Evolutionary conservation across 2,329 filamentous ascomycete genomes (phyloP), one percentile per base, ranked within the genome.

Genomic region (Tolypocladium album): DNA sequence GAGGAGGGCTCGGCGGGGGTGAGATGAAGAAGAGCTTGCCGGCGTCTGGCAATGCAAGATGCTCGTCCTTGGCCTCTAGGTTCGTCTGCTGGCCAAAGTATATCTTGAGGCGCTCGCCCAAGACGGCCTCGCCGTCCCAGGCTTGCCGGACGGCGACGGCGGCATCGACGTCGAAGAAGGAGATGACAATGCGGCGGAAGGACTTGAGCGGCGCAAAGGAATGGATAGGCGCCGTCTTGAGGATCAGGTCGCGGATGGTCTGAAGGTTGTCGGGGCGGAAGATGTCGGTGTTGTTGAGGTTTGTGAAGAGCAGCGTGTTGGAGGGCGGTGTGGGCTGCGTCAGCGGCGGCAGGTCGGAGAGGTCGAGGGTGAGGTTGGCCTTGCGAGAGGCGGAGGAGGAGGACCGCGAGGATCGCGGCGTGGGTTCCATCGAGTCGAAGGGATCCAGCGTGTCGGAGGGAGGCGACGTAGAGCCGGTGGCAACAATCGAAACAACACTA

Each of bases 301-400:
- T 91, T 68, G 90, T 94, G 70, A 94, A 88, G 69, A 94, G 84
- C 60, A 94, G 85, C 0, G 90, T 94, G 78, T 94, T 94, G 65
- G 88, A 89, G 7, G 89, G 88, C 59, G 87, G 84, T 34, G 88
- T 86, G n/a, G 89, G 89, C 70, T 85, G 82, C 50, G 79, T 78
- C 59, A 90, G 79, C 42, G 88, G 82, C 57, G 90, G 89, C 50
- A 93, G 76, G 69, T 80, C 82, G 63, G 88, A 88, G 55, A 93
- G 82, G 70, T 93, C 89, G 68, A 94, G 82, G 27, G 85, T 87
- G 60, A 91, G 82, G 67, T 81, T 73, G 65, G 68, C 75, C 62
- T 75, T 76, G 65, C 72, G 73, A 36, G 66, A 81, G 55, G 77
- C 74, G 62, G 72, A 71, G 58, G 79, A 80, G 13, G 81, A 81